phyloP scores from a whole-genome alignment of 2,329 filamentous ascomycete genomes.

The Venturia effusa region DNA sequence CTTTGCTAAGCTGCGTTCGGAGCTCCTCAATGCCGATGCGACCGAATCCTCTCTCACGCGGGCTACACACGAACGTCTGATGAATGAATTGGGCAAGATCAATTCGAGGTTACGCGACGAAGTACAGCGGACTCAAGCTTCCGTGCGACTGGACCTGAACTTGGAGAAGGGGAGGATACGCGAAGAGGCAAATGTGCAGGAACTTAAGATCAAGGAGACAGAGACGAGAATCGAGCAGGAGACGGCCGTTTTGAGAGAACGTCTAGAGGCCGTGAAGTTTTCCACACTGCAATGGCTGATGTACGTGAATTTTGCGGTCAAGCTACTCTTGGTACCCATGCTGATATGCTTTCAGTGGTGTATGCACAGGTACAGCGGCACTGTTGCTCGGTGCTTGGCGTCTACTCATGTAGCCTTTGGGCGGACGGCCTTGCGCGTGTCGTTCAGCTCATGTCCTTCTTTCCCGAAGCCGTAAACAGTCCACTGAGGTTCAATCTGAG shows the following conservation, averaged over 20 bases:
- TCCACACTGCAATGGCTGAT: constrained; percentile 97
- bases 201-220: constrained; percentile 97
- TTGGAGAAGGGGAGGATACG: constrained; percentile 92
- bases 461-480: too few species aligned
- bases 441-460: too few species aligned
- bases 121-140: constrained; percentile 87
- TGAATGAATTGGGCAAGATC: constrained; percentile 90
- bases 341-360: constrained; percentile 38
- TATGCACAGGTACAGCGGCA: constrained; percentile 55
- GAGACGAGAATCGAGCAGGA: constrained; percentile 98
- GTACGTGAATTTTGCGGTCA: constrained; percentile 44
- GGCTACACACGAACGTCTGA: constrained; percentile 80
- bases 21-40: constrained; percentile 83
- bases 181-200: constrained; percentile 91
- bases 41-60: constrained; percentile 84
- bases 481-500: too few species aligned
- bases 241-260: constrained; percentile 78
- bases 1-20: constrained; percentile 91
- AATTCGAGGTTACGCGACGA: constrained; percentile 85
- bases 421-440: too few species aligned
- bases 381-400: constrained; percentile 58
- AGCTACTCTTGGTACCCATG: not conserved
- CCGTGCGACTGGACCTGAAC: constrained; percentile 84
- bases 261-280: constrained; percentile 96
- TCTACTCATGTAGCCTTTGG: constrained; percentile 44